Evolutionary conservation across 495 filamentous ascomycete genomes (phyloP).

Genomic region (Podospora tetraspora): DNA sequence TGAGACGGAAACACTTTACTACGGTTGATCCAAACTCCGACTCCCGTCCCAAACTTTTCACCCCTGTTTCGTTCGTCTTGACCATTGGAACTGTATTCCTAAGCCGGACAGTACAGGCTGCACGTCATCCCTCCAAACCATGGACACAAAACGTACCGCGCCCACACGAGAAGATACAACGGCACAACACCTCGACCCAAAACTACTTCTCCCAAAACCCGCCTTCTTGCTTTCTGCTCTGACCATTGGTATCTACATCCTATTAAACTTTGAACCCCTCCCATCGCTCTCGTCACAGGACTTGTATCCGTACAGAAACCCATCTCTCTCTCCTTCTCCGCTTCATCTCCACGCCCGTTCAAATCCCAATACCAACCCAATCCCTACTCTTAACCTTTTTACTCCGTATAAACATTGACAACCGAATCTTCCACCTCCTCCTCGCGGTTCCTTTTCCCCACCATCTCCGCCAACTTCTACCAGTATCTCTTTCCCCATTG

Average conservation of each 20-base stretch:
- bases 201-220: background rate
- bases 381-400: background rate
- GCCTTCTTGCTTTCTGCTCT: background rate
- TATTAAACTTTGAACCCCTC: background rate
- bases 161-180: too few species aligned
- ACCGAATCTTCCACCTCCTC: background rate
- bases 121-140: too few species aligned
- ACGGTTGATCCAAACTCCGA: too few species aligned
- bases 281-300: background rate
- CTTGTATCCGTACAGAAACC: background rate
- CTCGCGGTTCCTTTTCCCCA: background rate
- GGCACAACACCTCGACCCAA: too few species aligned
- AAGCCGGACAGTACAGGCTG: too few species aligned
- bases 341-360: background rate
- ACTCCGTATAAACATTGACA: background rate
- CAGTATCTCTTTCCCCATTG: background rate
- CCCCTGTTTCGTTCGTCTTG: too few species aligned
- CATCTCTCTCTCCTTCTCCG: background rate
- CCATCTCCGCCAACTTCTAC: background rate
- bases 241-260: background rate
- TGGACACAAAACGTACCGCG: too few species aligned
- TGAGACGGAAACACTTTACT: too few species aligned
- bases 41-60: too few species aligned
- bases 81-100: too few species aligned
- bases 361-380: background rate